These are phyloP conservation scores for Pochonia chlamydosporia DNA, from an alignment of 2,329 filamentous ascomycete species.

Conservation along the genomic window DNA sequence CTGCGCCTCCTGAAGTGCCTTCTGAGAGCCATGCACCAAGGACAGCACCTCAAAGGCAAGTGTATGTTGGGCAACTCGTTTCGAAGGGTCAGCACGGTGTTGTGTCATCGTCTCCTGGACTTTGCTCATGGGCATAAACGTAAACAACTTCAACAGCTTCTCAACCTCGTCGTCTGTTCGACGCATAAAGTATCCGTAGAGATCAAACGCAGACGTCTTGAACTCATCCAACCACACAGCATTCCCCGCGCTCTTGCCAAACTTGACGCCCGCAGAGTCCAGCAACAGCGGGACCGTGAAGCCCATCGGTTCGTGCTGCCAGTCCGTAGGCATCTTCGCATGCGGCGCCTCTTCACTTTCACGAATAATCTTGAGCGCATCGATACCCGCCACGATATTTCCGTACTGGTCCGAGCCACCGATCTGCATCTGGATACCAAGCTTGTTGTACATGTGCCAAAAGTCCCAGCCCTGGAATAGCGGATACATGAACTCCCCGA, in stretches of 20 bases:
- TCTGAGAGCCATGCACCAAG: conserved; percentile 66
- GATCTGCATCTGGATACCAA: conserved; percentile 75
- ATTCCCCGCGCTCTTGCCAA: conserved; percentile 92
- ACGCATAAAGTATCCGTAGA: conserved; percentile 87
- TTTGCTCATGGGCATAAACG: conserved; percentile 69
- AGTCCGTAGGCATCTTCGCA: conserved; percentile 31
- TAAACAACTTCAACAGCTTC: conserved; percentile 80
- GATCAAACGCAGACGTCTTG: conserved; percentile 75
- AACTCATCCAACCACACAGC: conserved; percentile 85
- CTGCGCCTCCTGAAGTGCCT: conserved; percentile 56
- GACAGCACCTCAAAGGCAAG: conserved; percentile 78
- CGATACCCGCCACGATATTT: conserved; percentile 88
- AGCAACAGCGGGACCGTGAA: conserved; percentile 89
- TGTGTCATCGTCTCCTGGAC: conserved; percentile 63
- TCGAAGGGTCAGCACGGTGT: conserved; percentile 62
- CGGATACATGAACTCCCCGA: conserved; percentile 89
- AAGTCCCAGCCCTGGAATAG: conserved; percentile 95
- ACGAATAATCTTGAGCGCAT: conserved; percentile 72
- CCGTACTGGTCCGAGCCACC: conserved; percentile 95
- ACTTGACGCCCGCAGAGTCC: conserved; percentile 78
- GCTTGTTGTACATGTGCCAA: conserved; percentile 72
- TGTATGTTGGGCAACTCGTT: conserved; percentile 73
- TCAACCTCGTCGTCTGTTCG: conserved; percentile 78
- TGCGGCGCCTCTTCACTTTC: conserved; percentile 45
- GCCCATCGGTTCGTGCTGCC: conserved; percentile 61